Conservation (phyloP, 495 filamentous ascomycete genomes). For the Hyaloscypha variabilis region DNA sequence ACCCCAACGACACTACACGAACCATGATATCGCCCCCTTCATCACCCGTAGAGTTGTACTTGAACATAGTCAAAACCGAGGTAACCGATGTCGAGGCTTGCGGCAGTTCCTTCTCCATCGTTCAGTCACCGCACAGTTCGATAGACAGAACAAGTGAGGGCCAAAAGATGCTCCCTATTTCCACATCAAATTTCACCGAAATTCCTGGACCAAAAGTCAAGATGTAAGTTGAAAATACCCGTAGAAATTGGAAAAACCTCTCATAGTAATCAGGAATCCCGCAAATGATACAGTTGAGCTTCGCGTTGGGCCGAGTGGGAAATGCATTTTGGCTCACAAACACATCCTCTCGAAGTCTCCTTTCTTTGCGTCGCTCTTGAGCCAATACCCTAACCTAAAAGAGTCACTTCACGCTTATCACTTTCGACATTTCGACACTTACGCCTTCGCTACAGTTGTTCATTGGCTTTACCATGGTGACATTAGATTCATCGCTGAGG, state of each 20-base stretch:
- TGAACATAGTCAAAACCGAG: no score
- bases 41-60: no score
- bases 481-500: not conserved
- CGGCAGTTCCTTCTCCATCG: no score
- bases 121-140: no score
- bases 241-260: not conserved
- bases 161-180: no score
- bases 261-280: not conserved
- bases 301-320: not conserved
- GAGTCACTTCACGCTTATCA: not conserved
- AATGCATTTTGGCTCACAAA: not conserved
- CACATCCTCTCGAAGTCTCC: not conserved
- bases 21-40: no score
- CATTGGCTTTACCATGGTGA: not conserved
- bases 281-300: not conserved
- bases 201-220: not conserved
- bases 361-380: not conserved
- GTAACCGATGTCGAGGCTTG: no score
- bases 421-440: not conserved
- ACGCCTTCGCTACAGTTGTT: not conserved
- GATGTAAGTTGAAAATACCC: not conserved
- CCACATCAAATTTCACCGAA: not conserved
- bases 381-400: not conserved
- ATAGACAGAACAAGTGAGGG: no score
- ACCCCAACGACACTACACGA: no score